Conservation (phyloP, 495 filamentous ascomycete species). For the Astrocystis sublimbata region DNA sequence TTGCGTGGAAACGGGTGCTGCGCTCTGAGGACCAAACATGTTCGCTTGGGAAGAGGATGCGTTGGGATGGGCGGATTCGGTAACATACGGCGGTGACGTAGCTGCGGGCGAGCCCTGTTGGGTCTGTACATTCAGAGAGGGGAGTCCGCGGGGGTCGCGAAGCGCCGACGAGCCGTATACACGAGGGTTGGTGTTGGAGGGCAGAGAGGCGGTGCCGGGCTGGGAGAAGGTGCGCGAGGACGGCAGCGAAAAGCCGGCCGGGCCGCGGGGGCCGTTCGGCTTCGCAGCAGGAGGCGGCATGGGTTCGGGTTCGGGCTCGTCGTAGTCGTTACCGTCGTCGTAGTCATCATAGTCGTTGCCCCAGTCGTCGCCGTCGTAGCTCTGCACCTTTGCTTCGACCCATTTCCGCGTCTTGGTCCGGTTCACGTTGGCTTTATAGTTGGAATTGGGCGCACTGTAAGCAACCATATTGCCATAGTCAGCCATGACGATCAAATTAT, state of each 20-base stretch:
- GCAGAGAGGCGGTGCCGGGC: slow-evolving; percentile 10
- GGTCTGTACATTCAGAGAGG: slow-evolving; percentile 28
- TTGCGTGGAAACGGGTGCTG: slow-evolving; percentile 27
- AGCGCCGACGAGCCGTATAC: slow-evolving; percentile 6
- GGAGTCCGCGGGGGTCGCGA: slow-evolving; percentile 21
- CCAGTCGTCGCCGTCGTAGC: slow-evolving; percentile 95
- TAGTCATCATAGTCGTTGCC: slow-evolving; percentile 82
- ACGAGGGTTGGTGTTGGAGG: slow-evolving; percentile 9
- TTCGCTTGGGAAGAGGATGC: slow-evolving; percentile 12
- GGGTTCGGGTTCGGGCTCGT: slow-evolving; percentile 46
- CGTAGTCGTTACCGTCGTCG: slow-evolving; percentile 57
- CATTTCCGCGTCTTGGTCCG: slow-evolving; percentile 92
- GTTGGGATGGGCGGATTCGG: slow-evolving; percentile 8
- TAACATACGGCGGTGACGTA: slow-evolving; percentile 2
- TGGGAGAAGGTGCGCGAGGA: slow-evolving; percentile 28
- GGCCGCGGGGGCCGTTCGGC: slow-evolving; percentile 13
- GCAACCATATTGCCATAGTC: slow-evolving; percentile 11
- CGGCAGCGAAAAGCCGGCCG: slow-evolving; percentile 15
- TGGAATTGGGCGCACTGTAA: slow-evolving; percentile 35
- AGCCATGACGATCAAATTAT: slow-evolving; percentile 12
- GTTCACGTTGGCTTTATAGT: slow-evolving; percentile 75
- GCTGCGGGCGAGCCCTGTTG: not conserved
- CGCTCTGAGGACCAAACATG: slow-evolving; percentile 23
- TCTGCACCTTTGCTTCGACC: slow-evolving; percentile 84
- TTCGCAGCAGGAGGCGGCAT: slow-evolving; percentile 24